These are phyloP conservation scores for Nicotiana sylvestris DNA, from an alignment of 257 asterid species.

Conservation along the genomic window DNA sequence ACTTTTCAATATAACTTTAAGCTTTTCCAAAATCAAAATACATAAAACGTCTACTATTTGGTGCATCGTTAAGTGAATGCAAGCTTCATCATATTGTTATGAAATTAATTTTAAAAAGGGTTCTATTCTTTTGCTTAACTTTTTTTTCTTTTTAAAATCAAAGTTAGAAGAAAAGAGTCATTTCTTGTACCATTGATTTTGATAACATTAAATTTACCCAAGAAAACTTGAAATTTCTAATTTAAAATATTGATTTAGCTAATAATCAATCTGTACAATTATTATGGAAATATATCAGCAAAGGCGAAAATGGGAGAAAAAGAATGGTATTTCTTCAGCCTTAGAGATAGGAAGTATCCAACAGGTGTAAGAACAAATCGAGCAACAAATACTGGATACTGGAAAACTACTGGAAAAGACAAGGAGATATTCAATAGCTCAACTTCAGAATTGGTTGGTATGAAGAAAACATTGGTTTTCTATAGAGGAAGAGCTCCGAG, in stretches of 20 bases:
- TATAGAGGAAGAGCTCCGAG: constrained; percentile 92
- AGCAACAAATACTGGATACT: constrained; percentile 82
- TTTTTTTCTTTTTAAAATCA: neutral
- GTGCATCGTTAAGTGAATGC: neutral
- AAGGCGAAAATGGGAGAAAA: constrained; percentile 92
- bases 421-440: constrained; percentile 74
- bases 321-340: constrained; percentile 94
- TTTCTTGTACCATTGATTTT: neutral
- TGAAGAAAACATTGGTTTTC: constrained; percentile 92
- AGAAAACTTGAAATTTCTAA: neutral
- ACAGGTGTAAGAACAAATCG: constrained; percentile 90
- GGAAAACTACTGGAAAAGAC: constrained; percentile 95
- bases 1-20: no score
- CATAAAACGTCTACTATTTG: neutral
- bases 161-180: neutral
- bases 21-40: neutral
- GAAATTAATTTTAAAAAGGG: neutral
- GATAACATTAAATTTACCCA: neutral
- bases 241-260: neutral
- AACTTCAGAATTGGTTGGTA: constrained; percentile 69
- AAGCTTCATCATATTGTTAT: neutral
- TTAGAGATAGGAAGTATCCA: constrained; percentile 81
- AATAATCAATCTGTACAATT: neutral
- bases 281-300: no score
- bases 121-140: neutral